Evolutionary conservation across 2,329 filamentous ascomycete genomes (phyloP), one percentile per base, ranked within the genome.

Genomic region (Emmonsia crescens): DNA sequence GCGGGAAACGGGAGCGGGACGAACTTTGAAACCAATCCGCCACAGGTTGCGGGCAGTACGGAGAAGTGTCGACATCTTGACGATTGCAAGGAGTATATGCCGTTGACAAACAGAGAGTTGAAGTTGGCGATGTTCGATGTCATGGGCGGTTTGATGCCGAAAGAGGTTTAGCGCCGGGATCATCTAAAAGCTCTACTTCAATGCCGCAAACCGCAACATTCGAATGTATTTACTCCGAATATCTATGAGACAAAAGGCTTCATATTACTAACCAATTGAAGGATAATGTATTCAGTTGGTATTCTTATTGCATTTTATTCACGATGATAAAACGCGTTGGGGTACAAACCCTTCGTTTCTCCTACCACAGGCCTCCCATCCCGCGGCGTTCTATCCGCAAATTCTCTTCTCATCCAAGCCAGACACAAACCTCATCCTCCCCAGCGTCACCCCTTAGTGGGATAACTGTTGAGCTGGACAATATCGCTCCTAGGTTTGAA

Each of bases 31-130:
- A 61, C 94, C 94, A 74, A 96, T 85, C 79, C 85, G 87, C 81
- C 91, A 87, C 74, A 96, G 75, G 76, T 96, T 96, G 77, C 86
- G 83, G 72, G 96, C 78, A 31, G 93, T 96, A 78, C 94, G 88
- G 68, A 86, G 77, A 71, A 96, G 80, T 64, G 91, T 96, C 81
- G 94, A 97, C 94, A 99, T 99, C 75, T 75, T 82, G 78, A 73
- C 69, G 63, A 66, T 40, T 61, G 56, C 54, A 58, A 27, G 42
- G 29, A 55, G 27, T 49, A 44, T 48, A 36, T 57, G 51, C 36
- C 46, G 42, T 31, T 49, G 44, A 38, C 59, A 51, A n/a, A 21
- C 6, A 19, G 33, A 9, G 46, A n/a, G 1, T 36, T 38, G 48
- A 60, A 38, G 58, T 60, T 54, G 58, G 33, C 1, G 36, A 40